These are phyloP conservation scores for Erythrobasidium hasegawianum DNA, from an alignment of 1,284 basidiomycete genomes.

Conservation along the genomic window DNA sequence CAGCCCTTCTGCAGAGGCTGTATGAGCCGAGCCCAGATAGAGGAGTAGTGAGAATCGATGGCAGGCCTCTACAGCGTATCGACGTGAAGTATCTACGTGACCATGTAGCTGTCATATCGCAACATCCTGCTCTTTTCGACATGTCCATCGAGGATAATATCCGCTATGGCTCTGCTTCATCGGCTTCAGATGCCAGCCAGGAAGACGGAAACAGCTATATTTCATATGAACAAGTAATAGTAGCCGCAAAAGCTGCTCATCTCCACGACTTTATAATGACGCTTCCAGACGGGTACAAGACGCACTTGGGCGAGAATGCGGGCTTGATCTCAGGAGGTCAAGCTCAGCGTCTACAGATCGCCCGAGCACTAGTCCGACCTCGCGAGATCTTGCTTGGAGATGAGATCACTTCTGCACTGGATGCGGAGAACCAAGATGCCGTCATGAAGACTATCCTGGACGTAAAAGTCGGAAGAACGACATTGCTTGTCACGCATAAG, in stretches of 20 bases:
- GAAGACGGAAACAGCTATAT: neutral
- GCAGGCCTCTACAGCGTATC: slow-evolving; percentile 55
- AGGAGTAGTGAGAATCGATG: slow-evolving; percentile 63
- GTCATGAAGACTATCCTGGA: slow-evolving; percentile 71
- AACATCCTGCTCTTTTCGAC: slow-evolving; percentile 81
- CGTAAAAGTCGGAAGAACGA: slow-evolving; percentile 68
- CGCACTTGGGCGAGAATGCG: slow-evolving; percentile 81
- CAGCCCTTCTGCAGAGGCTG: slow-evolving; percentile 73
- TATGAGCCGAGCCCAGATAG: slow-evolving; percentile 64
- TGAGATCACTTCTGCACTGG: slow-evolving; percentile 89
- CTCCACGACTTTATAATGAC: slow-evolving; percentile 80
- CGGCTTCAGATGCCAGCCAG: slow-evolving; percentile 3
- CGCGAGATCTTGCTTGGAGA: slow-evolving; percentile 80
- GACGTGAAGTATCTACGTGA: slow-evolving; percentile 71
- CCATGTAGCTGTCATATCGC: slow-evolving; percentile 78
- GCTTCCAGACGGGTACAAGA: slow-evolving; percentile 79
- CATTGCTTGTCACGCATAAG: slow-evolving; percentile 91
- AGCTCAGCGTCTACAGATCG: slow-evolving; percentile 86
- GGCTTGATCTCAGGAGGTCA: slow-evolving; percentile 87
- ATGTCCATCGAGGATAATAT: slow-evolving; percentile 80
- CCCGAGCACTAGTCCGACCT: slow-evolving; percentile 73
- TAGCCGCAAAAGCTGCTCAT: slow-evolving; percentile 70
- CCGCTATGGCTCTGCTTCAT: slow-evolving; percentile 62
- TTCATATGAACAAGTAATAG: slow-evolving; percentile 58
- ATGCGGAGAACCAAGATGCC: slow-evolving; percentile 70